Percentiles rank a stretch among this genome's conserved stretches.
phyloP scores from a whole-genome alignment of 495 filamentous ascomycete species.

The Neurospora sp. region DNA sequence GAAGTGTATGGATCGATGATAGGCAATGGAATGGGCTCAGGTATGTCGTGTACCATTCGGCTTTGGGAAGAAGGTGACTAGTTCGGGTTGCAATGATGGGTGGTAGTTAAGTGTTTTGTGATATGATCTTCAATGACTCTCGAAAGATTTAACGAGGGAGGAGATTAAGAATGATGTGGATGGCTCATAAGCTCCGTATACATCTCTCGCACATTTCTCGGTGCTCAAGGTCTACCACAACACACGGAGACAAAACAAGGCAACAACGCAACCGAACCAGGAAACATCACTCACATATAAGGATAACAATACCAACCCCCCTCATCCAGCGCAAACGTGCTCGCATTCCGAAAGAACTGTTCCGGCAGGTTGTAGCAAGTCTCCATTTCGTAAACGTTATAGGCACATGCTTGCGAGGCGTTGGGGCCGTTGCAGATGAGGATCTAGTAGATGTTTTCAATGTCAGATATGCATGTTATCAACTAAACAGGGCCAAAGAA shows the following conservation, averaged over 20 bases:
- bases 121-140: too few relatives aligned
- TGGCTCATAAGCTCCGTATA: too few relatives aligned
- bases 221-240: too few relatives aligned
- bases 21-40: neutral
- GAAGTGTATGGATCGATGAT: neutral
- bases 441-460: constrained; percentile 2
- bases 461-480: too few relatives aligned
- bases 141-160: too few relatives aligned
- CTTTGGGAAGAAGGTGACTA: neutral
- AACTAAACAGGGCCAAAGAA: too few relatives aligned
- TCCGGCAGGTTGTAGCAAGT: constrained; percentile 28
- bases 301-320: constrained; percentile 33
- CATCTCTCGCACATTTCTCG: too few relatives aligned
- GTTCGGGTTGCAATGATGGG: neutral
- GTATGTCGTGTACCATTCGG: neutral
- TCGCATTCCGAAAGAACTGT: constrained; percentile 20
- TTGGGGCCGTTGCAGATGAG: constrained; percentile 33
- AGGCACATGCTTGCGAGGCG: constrained; percentile 27
- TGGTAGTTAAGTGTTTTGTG: neutral
- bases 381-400: constrained; percentile 24
- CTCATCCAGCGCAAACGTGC: constrained; percentile 32
- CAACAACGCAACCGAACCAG: too few relatives aligned
- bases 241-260: too few relatives aligned
- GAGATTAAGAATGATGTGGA: too few relatives aligned
- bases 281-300: constrained; percentile 10